These are phyloP conservation scores for Fusarium nurragi DNA, from an alignment of 2,329 filamentous ascomycete species.

Conservation along the genomic window DNA sequence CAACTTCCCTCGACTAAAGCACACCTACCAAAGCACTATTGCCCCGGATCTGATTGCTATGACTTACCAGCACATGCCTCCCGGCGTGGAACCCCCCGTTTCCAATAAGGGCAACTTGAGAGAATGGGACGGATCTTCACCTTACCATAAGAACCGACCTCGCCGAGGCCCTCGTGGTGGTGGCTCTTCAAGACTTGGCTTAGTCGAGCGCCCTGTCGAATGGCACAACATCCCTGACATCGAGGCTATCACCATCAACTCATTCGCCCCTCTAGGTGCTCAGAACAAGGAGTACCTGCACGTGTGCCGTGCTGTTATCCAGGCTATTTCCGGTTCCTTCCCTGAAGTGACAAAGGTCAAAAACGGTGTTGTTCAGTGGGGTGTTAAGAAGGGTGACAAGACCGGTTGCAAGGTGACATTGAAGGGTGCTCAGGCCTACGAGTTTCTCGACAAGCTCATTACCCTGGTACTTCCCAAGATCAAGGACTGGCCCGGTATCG, in stretches of 20 bases:
- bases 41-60: constrained; percentile 89
- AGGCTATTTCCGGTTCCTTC: constrained; percentile 83
- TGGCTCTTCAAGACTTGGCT: constrained; percentile 68
- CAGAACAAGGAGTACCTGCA: constrained; percentile 80
- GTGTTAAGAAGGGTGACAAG: constrained; percentile 74
- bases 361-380: constrained; percentile 78
- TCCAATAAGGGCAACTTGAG: constrained; percentile 72
- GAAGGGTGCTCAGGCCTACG: constrained; percentile 81
- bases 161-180: constrained; percentile 85
- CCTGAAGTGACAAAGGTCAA: constrained; percentile 75
- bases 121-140: constrained; percentile 87
- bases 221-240: constrained; percentile 89
- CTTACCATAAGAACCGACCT: constrained; percentile 92
- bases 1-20: constrained; percentile 83
- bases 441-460: constrained; percentile 90
- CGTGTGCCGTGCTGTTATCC: constrained; percentile 83
- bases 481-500: constrained; percentile 88
- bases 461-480: constrained; percentile 93
- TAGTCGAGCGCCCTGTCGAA: constrained; percentile 77
- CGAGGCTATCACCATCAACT: constrained; percentile 81
- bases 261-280: constrained; percentile 74
- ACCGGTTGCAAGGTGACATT: constrained; percentile 82
- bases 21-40: constrained; percentile 89
- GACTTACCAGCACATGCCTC: constrained; percentile 85
- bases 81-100: constrained; percentile 69